Conservation (phyloP, 768 basidiomycete genomes). For the Rhodotorula paludigena region DNA sequence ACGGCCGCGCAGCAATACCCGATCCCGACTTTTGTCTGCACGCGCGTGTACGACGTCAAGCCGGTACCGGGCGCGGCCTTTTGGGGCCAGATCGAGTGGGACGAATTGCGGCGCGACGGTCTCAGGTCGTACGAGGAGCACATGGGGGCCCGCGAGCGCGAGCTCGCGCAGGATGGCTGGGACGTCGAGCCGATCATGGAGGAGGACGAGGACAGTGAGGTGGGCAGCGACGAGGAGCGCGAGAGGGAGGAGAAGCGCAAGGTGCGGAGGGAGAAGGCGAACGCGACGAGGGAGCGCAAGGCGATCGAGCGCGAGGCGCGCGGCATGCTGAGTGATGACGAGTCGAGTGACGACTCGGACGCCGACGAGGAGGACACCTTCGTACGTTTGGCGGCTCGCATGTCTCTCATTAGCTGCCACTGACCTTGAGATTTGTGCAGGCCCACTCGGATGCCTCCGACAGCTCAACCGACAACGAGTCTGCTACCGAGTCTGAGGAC, state of each 20-base stretch:
- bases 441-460: neutral
- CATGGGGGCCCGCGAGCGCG: neutral
- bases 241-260: neutral
- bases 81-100: conserved; percentile 26
- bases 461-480: neutral
- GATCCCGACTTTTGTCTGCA: conserved; percentile 21
- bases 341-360: conserved; percentile 26
- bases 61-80: conserved; percentile 24
- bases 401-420: too few species aligned
- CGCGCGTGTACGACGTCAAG: conserved; percentile 34
- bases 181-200: conserved; percentile 30
- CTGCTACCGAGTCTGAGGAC: neutral
- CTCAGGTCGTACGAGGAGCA: neutral
- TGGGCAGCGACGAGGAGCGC: conserved; percentile 17
- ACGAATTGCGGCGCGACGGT: neutral
- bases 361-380: conserved; percentile 14
- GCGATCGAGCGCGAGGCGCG: neutral
- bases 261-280: neutral
- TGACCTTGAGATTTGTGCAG: too few species aligned
- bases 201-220: conserved; percentile 35
- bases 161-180: conserved; percentile 12
- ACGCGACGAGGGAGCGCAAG: neutral
- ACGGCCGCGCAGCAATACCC: neutral
- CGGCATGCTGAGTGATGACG: conserved; percentile 11
- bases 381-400: too few species aligned